A percentile compares a stretch with the other conserved stretches of the same genome.
Conservation (phyloP, 495 filamentous ascomycete genomes). For the Massariosphaeria phaeospora region DNA sequence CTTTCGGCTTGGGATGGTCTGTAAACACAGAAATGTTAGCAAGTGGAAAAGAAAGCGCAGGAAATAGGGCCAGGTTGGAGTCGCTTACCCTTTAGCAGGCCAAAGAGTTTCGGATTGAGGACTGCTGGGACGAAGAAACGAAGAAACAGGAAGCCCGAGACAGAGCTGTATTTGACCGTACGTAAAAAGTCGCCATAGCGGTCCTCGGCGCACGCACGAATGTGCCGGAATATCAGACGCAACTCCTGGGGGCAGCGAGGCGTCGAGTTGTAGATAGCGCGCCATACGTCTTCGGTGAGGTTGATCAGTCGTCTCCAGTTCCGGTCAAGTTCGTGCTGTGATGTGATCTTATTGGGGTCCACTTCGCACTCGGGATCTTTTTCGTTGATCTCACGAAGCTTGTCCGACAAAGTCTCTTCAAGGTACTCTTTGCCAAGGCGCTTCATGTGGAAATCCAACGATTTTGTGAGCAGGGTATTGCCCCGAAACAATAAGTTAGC, state of each 20-base stretch:
- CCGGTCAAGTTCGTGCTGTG: slow-evolving; percentile 67
- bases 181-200: slow-evolving; percentile 93
- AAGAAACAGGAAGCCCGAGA: slow-evolving; percentile 94
- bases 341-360: slow-evolving; percentile 70
- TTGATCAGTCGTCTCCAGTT: slow-evolving; percentile 79
- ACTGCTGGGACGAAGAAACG: slow-evolving; percentile 96
- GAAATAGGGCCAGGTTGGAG: slow-evolving; percentile 8
- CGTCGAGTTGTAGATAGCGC: slow-evolving; percentile 67
- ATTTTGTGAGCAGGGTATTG: slow-evolving; percentile 90
- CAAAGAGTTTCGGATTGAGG: slow-evolving; percentile 93
- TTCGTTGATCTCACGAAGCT: slow-evolving; percentile 78
- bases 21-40: slow-evolving; percentile 1
- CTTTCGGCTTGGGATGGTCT: slow-evolving; percentile 81
- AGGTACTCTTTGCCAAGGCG: slow-evolving; percentile 90
- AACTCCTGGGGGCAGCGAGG: slow-evolving; percentile 77
- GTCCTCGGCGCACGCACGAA: slow-evolving; percentile 90
- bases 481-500: slow-evolving; percentile 94
- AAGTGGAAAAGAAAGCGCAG: not conserved
- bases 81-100: slow-evolving; percentile 67
- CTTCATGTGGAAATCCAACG: slow-evolving; percentile 92
- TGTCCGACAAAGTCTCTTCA: slow-evolving; percentile 79
- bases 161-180: slow-evolving; percentile 90
- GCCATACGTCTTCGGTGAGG: slow-evolving; percentile 79
- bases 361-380: slow-evolving; percentile 91
- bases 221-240: slow-evolving; percentile 82